Base-by-base conservation (phyloP, 2,329 filamentous ascomycete species). In the Huntiella decipiens region DNA sequence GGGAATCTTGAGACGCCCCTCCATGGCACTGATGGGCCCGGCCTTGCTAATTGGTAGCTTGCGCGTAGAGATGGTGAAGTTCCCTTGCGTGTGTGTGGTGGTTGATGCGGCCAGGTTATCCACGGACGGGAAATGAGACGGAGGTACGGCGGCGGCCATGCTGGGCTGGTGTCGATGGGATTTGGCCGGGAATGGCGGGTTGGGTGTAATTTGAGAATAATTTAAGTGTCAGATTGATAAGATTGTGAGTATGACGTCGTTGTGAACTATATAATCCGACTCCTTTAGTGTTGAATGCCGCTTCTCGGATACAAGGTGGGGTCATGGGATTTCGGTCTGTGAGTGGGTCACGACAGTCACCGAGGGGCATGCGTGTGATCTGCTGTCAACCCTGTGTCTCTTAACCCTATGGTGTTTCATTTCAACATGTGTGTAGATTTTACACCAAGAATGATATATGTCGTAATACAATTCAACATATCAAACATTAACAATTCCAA, bases 11-110 rank as follows among this genome's bases (percentile, higher is more conserved):
- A 98, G 71, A 51, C 73, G 75, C 48, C 70, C 68, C 36, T 79
- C 78, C 75, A 98, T 83, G 34, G 74, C 74, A 57, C 94, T 86
- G 57, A 98, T 96, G 43, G 86, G 82, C 4, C 73, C 82, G 39
- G 87, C 77, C 62, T 94, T 95, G 54, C 92, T 81, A 61, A 98
- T 98, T 51, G 91, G 91, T 43, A 91, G 77, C 66, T 95, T 95
- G 58, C 85, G 81, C 46, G 83, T 83, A 22, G 74, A 73, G 60
- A 96, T 78, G 55, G 66, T 72, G 67, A 88, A 92, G 56, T 70
- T 71, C 52, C 71, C 68, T 55, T 82, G 76, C 2, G 60, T 61
- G 60, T 76, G 69, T 16, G 65, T 63, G 32, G 60, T 64, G 11
- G 80, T 80, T 5, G 74, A 70, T 42, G 65, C 63, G 6, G 64